phyloP scores from a whole-genome alignment of 495 filamentous ascomycete species.

The Penicillium manginii region DNA sequence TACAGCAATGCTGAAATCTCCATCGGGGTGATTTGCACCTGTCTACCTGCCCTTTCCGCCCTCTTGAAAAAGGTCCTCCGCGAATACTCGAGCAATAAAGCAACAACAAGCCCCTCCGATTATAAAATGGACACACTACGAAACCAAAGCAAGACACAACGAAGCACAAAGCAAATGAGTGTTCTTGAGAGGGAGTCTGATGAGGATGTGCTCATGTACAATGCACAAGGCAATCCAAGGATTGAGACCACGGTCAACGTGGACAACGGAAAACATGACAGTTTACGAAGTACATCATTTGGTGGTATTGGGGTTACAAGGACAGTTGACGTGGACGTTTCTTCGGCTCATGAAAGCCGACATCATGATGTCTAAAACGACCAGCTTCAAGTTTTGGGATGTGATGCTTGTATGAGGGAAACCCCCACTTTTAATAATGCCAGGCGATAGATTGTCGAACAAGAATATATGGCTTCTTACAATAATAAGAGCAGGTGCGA shows the following conservation, averaged over 20 bases:
- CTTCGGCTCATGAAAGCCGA: slow-evolving; percentile 6
- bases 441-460: too few species aligned
- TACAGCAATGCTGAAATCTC: slow-evolving; percentile 42
- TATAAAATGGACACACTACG: slow-evolving; percentile 27
- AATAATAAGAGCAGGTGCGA: too few species aligned
- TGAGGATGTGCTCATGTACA: slow-evolving; percentile 30
- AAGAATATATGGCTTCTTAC: too few species aligned
- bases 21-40: slow-evolving; percentile 45
- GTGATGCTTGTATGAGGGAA: background rate
- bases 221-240: slow-evolving; percentile 29
- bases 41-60: slow-evolving; percentile 41
- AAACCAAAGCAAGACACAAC: slow-evolving; percentile 12
- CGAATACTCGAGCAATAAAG: slow-evolving; percentile 28
- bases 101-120: slow-evolving; percentile 12
- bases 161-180: slow-evolving; percentile 22
- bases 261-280: slow-evolving; percentile 7
- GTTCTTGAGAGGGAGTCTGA: slow-evolving; percentile 21
- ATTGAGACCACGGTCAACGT: slow-evolving; percentile 28
- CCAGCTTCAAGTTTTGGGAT: too few species aligned
- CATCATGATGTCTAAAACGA: too few species aligned
- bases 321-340: slow-evolving; percentile 28
- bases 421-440: background rate
- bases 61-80: slow-evolving; percentile 23
- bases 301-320: slow-evolving; percentile 27
- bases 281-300: background rate